Conservation (phyloP, 108 stramenopile genomes). For the Cyclotella distinguenda region DNA sequence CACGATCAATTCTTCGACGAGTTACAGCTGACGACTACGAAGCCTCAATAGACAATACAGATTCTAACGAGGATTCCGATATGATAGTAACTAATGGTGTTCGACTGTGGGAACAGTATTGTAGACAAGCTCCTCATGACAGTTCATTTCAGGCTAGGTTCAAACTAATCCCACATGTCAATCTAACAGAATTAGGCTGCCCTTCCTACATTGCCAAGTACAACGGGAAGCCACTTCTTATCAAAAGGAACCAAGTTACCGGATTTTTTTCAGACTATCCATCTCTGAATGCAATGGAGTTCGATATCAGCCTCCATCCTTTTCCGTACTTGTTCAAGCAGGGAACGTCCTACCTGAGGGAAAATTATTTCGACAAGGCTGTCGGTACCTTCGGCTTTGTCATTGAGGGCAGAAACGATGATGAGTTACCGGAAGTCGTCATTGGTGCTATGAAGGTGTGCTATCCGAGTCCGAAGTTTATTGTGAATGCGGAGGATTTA, state of each 20-base stretch:
- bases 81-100: conserved; percentile 70
- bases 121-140: conserved; percentile 71
- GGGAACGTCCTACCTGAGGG: conserved; percentile 77
- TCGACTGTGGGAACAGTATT: conserved; percentile 79
- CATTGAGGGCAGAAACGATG: conserved; percentile 78
- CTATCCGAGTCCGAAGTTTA: conserved; percentile 65
- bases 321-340: conserved; percentile 85
- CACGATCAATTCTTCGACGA: conserved; percentile 71
- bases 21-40: conserved; percentile 77
- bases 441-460: conserved; percentile 74
- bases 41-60: conserved; percentile 45
- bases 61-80: conserved; percentile 48
- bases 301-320: conserved; percentile 79
- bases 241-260: conserved; percentile 77
- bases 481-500: conserved; percentile 60
- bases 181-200: conserved; percentile 73
- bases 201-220: conserved; percentile 81
- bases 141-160: conserved; percentile 68
- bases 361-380: conserved; percentile 66
- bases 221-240: conserved; percentile 80
- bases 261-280: conserved; percentile 76
- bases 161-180: conserved; percentile 71
- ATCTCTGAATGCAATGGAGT: conserved; percentile 72
- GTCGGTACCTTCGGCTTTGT: conserved; percentile 74
- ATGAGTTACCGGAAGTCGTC: conserved; percentile 71